Base-by-base conservation (phyloP, 1,284 basidiomycete genomes). In the Irpex lacteus region DNA sequence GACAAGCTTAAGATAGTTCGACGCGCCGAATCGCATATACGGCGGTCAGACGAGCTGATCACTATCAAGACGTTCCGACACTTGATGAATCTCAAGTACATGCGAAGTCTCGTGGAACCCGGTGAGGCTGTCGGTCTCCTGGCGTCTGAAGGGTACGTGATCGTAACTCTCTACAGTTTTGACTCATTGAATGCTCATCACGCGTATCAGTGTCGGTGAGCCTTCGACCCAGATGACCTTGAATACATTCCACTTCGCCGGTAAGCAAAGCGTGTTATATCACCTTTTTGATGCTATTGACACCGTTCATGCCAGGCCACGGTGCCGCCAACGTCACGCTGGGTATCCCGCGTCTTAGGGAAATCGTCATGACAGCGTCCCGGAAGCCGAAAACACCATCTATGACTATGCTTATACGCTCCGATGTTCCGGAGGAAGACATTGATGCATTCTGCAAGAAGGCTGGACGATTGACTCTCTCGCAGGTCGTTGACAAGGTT, bases 171-270 rank as follows among this genome's bases (percentile, higher is more conserved):
- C 34, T 36, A 53, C 36, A 13, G 21, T 56, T 32, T 34, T 56
- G 11, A 9, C 52, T 65, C 55, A 59, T 44, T 71, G 3, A 68
- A 59, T 38, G 5, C 60, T 67, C 32, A 63, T 59, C 4, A 52
- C 50, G 19, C 62, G 32, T 59, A 63, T 13, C 67, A 96, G 96
- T 81, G 89, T 99, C 57, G 98, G 98, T 65, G 98, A 99, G 77
- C 98, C 98, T 3, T 99, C 98, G 26, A 99, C 98, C 1, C 98
- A 99, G 76, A 99, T 99, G 98, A 99, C 98, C 36, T 81, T 99
- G 69, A 99, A 99, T 77, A 99, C 98, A 7, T 99, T 99, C 88
- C 98, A 99, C 82, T 98, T 99, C 76, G 96, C 96, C 68, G 95
- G 93, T 88, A 75, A 71, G 85, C 75, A 60, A 56, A 60, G 37